These are phyloP conservation scores for Gaertneriomyces semiglobifer DNA, from an alignment of 192 early-diverging fungal species.

Conservation along the genomic window DNA sequence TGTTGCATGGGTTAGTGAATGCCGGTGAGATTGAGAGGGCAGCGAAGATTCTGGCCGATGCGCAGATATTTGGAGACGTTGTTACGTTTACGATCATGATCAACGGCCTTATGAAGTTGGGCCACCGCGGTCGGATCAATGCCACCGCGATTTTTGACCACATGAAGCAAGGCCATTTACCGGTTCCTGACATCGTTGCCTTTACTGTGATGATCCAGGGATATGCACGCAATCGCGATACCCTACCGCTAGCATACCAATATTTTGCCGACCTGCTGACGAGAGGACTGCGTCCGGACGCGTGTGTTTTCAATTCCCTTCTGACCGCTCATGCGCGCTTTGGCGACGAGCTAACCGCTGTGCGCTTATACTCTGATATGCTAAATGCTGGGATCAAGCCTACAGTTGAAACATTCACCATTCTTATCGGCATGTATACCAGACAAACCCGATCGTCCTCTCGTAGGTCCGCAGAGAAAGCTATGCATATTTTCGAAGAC, in stretches of 20 bases:
- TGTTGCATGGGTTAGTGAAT: slow-evolving; percentile 5
- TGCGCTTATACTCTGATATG: slow-evolving; percentile 13
- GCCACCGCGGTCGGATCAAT: not conserved
- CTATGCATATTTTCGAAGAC: no score
- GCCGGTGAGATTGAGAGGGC: slow-evolving; percentile 7
- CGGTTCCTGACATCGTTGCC: slow-evolving; percentile 8
- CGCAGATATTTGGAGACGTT: not conserved
- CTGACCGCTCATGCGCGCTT: slow-evolving; percentile 16
- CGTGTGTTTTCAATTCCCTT: slow-evolving; percentile 16
- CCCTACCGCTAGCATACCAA: not conserved
- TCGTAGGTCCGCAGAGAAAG: no score
- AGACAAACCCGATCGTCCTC: not conserved
- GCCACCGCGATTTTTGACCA: slow-evolving; percentile 6
- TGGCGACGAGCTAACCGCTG: not conserved
- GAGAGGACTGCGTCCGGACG: slow-evolving; percentile 16
- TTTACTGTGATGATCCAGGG: slow-evolving; percentile 22
- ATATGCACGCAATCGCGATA: not conserved
- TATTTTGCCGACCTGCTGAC: slow-evolving; percentile 14
- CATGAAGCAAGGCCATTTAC: not conserved
- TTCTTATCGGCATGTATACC: slow-evolving; percentile 18
- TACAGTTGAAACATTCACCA: slow-evolving; percentile 23
- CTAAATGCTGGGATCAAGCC: slow-evolving; percentile 4
- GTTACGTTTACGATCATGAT: slow-evolving; percentile 10
- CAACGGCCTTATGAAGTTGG: not conserved
- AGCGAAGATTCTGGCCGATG: not conserved